Evolutionary conservation across 2,329 filamentous ascomycete species (phyloP), one percentile per base, ranked within the genome.

Genomic region (Colletotrichum graminicola): DNA sequence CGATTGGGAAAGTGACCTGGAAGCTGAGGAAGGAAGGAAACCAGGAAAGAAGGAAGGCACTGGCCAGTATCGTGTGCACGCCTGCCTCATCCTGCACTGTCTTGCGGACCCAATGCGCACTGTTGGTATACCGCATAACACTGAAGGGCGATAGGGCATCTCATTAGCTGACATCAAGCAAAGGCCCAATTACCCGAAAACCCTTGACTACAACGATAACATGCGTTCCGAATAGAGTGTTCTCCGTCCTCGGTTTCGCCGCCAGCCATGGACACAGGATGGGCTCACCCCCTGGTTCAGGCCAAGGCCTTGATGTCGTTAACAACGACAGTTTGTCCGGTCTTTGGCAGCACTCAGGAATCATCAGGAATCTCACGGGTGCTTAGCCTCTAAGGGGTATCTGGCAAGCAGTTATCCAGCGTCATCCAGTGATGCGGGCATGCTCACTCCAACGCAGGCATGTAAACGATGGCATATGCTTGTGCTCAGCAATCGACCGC

Each of bases 221-320:
- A 52, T 26, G 23, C 32, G 34, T 51, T 21, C 41, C 51, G 47
- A 39, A 49, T 49, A 18, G 49, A 41, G 18, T 23, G 23, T n/a
- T 23, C 52, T 36, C 43, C 29, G 54, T 66, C 61, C 26, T 65
- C 52, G 21, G 55, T 34, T 65, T 32, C 12, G 29, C 34, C 43
- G 36, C 34, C n/a, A 10, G 29, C 60, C 32, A 47, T 34, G 34
- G 16, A 34, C 26, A 43, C 16, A 47, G 67, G 23, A 60, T 39
- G 39, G 5, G n/a, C 67, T 54, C 36, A 47, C 23, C 26, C 36
- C n/a, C 14, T n/a, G 21, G 43, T 55, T 16, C 62, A 66, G 55
- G 47, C 62, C 55, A 55, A 47, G 66, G 26, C 62, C 62, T 32
- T 66, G 62, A 23, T 36, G 12, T 16, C 12, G 18, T 32, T 23